Percentiles rank a stretch among this genome's conserved stretches.
phyloP scores from a whole-genome alignment of 78 protist species.

The Tieghemostelium lacteum region DNA sequence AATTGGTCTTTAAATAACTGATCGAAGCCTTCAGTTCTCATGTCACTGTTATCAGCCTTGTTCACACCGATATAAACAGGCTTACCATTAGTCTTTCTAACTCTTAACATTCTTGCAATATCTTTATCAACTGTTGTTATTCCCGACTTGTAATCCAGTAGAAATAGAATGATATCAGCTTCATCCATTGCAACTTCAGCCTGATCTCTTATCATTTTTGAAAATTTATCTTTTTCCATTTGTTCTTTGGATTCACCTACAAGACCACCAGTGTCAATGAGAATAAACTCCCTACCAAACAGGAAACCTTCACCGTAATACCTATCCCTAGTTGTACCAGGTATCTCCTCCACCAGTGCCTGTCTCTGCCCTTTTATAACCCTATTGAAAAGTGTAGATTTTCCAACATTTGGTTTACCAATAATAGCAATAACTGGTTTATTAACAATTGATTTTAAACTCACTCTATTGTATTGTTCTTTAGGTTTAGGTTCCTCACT shows the following conservation, averaged over 20 bases:
- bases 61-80: slow-evolving; percentile 53
- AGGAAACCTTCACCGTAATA: slow-evolving; percentile 56
- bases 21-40: slow-evolving; percentile 11
- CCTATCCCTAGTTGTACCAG: slow-evolving; percentile 80
- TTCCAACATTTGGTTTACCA: slow-evolving; percentile 89
- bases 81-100: slow-evolving; percentile 13
- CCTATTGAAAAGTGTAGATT: slow-evolving; percentile 83
- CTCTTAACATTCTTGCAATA: slow-evolving; percentile 70
- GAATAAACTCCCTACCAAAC: slow-evolving; percentile 46
- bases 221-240: slow-evolving; percentile 42
- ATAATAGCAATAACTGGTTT: slow-evolving; percentile 82
- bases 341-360: slow-evolving; percentile 72
- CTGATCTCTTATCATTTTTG: slow-evolving; percentile 34
- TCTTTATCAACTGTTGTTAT: slow-evolving; percentile 51
- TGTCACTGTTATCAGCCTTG: slow-evolving; percentile 66
- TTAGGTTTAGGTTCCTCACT: neutral
- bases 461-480: slow-evolving; percentile 27
- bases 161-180: slow-evolving; percentile 62
- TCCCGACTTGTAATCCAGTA: slow-evolving; percentile 61
- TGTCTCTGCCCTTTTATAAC: slow-evolving; percentile 61
- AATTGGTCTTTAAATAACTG: neutral
- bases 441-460: slow-evolving; percentile 6
- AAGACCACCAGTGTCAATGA: slow-evolving; percentile 88
- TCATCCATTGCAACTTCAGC: slow-evolving; percentile 79
- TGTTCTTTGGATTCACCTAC: slow-evolving; percentile 56